These are phyloP conservation scores for Exophiala aquamarina DNA, from an alignment of 2,329 filamentous ascomycete genomes.

Conservation along the genomic window DNA sequence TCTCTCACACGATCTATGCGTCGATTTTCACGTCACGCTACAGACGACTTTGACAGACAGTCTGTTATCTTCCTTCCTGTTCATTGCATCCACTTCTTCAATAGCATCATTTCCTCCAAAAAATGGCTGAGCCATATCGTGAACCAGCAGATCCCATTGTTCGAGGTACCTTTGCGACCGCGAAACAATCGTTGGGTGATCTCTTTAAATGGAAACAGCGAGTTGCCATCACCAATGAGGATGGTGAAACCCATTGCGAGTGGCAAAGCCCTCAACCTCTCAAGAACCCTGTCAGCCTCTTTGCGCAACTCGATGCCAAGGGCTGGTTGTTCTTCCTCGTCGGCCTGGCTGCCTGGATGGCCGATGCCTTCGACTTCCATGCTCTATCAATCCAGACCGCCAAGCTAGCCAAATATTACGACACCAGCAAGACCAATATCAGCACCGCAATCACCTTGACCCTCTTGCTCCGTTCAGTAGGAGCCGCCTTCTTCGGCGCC, in stretches of 20 bases:
- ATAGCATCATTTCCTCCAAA: background rate
- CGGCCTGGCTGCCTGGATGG: constrained; percentile 73
- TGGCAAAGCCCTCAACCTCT: constrained; percentile 68
- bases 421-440: constrained; percentile 65
- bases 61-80: background rate
- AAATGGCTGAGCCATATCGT: constrained; percentile 9
- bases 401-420: constrained; percentile 64
- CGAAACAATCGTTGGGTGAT: constrained; percentile 63
- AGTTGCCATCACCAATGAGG: constrained; percentile 64
- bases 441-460: constrained; percentile 75
- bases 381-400: constrained; percentile 75
- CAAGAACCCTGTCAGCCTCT: constrained; percentile 67
- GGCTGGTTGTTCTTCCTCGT: constrained; percentile 77
- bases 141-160: constrained; percentile 66
- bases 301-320: constrained; percentile 61
- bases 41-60: background rate
- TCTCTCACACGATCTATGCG: too few species aligned
- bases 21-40: too few species aligned
- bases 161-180: constrained; percentile 63
- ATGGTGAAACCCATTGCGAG: constrained; percentile 65
- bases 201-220: constrained; percentile 75
- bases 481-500: constrained; percentile 73
- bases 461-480: constrained; percentile 70
- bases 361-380: constrained; percentile 83
- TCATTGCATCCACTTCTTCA: too few species aligned